phyloP scores from a whole-genome alignment of 768 basidiomycete genomes.

The Hydnomerulius pinastri region DNA sequence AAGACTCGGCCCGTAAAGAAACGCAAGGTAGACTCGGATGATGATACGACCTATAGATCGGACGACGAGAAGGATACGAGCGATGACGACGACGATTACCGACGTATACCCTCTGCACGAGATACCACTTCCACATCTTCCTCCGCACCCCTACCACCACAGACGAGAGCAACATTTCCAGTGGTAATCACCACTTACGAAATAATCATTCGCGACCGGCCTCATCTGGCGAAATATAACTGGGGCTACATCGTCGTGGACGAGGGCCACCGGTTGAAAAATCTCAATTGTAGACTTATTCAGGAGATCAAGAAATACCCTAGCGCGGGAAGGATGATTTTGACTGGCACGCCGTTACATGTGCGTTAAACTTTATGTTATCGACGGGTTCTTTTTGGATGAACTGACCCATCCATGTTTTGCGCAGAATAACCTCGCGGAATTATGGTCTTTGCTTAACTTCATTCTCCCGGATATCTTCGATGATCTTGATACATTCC shows the following conservation, averaged over 20 bases:
- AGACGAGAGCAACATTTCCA: slow-evolving; percentile 55
- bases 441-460: slow-evolving; percentile 94
- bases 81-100: slow-evolving; percentile 15
- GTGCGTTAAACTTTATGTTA: slow-evolving; percentile 46
- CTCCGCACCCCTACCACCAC: slow-evolving; percentile 5
- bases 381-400: background rate
- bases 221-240: slow-evolving; percentile 61
- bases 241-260: slow-evolving; percentile 97
- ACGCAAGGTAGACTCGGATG: slow-evolving; percentile 17
- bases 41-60: background rate
- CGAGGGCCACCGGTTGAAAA: slow-evolving; percentile 95
- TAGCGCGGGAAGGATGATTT: slow-evolving; percentile 84
- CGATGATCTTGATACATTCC: slow-evolving; percentile 84
- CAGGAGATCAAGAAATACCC: slow-evolving; percentile 85
- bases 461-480: slow-evolving; percentile 96
- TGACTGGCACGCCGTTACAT: slow-evolving; percentile 96
- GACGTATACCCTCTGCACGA: slow-evolving; percentile 19
- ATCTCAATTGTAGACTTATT: slow-evolving; percentile 89
- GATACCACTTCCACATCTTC: slow-evolving; percentile 12
- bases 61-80: slow-evolving; percentile 7
- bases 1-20: slow-evolving; percentile 18
- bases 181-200: slow-evolving; percentile 92
- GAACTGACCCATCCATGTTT: background rate
- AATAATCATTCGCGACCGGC: slow-evolving; percentile 83
- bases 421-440: slow-evolving; percentile 91